These are phyloP conservation scores for Eremothecium sinecaudum DNA, from an alignment of 1,139 yeast species.

Conservation along the genomic window DNA sequence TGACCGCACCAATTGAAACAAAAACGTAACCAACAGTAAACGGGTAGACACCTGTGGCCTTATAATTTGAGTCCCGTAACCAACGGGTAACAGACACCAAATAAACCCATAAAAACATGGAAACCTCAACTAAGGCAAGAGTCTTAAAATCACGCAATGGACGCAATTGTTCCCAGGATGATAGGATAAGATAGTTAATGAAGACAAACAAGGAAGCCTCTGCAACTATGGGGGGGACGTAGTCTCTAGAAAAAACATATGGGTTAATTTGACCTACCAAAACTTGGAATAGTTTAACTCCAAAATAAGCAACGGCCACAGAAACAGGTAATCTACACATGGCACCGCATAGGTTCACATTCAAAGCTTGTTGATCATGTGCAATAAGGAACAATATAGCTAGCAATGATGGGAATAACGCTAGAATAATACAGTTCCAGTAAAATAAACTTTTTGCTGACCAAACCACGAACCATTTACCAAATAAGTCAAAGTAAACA, in stretches of 20 bases:
- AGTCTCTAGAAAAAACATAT: conserved; percentile 50
- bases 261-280: conserved; percentile 37
- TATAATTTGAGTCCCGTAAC: conserved; percentile 35
- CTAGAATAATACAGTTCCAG: conserved; percentile 42
- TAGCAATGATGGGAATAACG: conserved; percentile 46
- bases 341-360: conserved; percentile 30
- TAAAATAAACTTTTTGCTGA: conserved; percentile 42
- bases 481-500: conserved; percentile 53
- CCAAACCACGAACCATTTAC: conserved; percentile 43
- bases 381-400: conserved; percentile 41
- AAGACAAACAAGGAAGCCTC: conserved; percentile 40
- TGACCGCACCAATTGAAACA: conserved; percentile 42
- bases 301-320: conserved; percentile 35
- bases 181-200: conserved; percentile 47
- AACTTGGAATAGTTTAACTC: conserved; percentile 30
- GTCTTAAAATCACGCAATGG: conserved; percentile 67
- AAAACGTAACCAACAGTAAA: conserved; percentile 43
- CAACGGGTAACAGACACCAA: conserved; percentile 44
- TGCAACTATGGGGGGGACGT: conserved; percentile 41
- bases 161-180: conserved; percentile 41
- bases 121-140: conserved; percentile 49
- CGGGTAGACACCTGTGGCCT: conserved; percentile 54
- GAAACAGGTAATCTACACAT: conserved; percentile 55
- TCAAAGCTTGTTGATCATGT: conserved; percentile 43
- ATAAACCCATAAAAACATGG: conserved; percentile 47